Conservation (phyloP, 1,284 basidiomycete species). For the Bondarzewia mesenterica region DNA sequence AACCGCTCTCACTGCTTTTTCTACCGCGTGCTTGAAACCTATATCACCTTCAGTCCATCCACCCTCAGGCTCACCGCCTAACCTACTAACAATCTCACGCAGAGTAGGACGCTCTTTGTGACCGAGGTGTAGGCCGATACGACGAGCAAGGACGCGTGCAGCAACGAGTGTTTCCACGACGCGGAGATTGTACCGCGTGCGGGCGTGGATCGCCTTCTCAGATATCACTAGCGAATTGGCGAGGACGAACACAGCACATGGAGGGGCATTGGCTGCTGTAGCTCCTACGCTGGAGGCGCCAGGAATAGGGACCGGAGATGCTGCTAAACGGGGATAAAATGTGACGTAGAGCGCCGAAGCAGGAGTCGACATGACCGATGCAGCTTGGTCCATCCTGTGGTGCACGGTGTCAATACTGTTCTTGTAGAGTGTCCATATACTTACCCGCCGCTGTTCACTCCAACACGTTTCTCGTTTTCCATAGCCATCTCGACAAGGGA, state of each 20-base stretch:
- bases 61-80: constrained; percentile 33
- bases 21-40: constrained; percentile 35
- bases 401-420: too few relatives aligned
- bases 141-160: constrained; percentile 60
- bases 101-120: constrained; percentile 34
- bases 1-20: constrained; percentile 38
- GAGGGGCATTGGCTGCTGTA: constrained; percentile 13
- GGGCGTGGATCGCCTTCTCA: constrained; percentile 69
- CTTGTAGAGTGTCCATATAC: too few relatives aligned
- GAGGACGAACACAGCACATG: constrained; percentile 62
- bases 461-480: constrained; percentile 78
- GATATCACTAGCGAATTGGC: constrained; percentile 83
- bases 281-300: constrained; percentile 20
- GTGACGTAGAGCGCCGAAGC: constrained; percentile 71
- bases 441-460: constrained; percentile 72
- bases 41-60: constrained; percentile 31
- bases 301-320: constrained; percentile 56
- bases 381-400: constrained; percentile 74
- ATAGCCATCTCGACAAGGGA: constrained; percentile 72
- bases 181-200: constrained; percentile 77
- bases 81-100: constrained; percentile 40
- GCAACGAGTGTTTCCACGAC: constrained; percentile 81
- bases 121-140: constrained; percentile 38
- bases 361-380: constrained; percentile 66
- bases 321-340: constrained; percentile 71